Base-by-base conservation (phyloP, 371 early-diverging fungal genomes). In the Saksenaea oblongispora region DNA sequence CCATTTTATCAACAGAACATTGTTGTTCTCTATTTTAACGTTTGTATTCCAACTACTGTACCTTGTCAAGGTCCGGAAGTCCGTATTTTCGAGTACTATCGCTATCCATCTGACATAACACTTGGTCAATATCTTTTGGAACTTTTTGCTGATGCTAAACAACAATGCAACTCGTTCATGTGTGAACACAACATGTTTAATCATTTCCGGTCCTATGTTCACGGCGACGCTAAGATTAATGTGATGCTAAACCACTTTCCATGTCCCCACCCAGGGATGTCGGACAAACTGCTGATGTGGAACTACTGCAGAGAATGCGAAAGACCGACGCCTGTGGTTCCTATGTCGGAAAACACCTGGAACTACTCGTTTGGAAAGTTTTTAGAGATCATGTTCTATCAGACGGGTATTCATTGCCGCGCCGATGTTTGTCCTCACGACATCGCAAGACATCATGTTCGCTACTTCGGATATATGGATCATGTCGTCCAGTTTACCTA, bases 341-440 rank as follows among this genome's bases (percentile, higher is more conserved):
- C 87, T 15, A 91, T 98, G 88, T 91, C 96, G 0, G 92, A 92
- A 35, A 94, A 94, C 55, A 88, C 96, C 13, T 95, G 94, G 92
- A 91, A 91, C 58, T 95, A 92, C 63, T 97, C 98, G 8, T 96
- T 97, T 82, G 99, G 98, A 37, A 98, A 98, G 77, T 98, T 93
- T 67, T 73, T 98, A 17, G 99, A 98, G 74, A 79, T 95, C 0
- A 84, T 89, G 2, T 90, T 95, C 31, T 96, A 98, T 75, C 89
- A 90, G 62, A 78, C 78, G 14, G 79, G 80, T n/a, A 65, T 93
- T 1, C 78, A 66, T 34, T 89, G 91, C 41, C 84, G 93, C 11
- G 89, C 93, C 13, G 83, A 86, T 62, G 78, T 89, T 8, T 98
- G 99, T 65, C 82, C 85, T 0, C 98, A 98, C 66, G 91, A 92